phyloP scores from a whole-genome alignment of 2,329 filamentous ascomycete species.

The Fusarium camptoceras region DNA sequence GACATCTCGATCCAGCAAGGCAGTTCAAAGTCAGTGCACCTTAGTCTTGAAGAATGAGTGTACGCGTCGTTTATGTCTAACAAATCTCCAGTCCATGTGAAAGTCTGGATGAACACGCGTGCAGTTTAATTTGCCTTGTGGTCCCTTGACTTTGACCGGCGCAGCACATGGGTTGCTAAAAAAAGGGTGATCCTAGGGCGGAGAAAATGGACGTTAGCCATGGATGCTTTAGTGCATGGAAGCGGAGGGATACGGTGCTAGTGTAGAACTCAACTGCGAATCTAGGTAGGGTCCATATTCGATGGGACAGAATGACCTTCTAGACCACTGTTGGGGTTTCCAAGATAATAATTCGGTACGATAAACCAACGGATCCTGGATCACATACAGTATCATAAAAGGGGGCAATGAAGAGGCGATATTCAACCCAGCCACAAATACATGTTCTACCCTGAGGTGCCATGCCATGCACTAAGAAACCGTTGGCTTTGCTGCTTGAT shows the following conservation, averaged over 20 bases:
- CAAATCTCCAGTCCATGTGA: not conserved
- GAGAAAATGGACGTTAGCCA: constrained; percentile 19
- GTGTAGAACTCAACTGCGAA: constrained; percentile 2
- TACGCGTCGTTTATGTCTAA: constrained; percentile 15
- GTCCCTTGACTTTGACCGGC: constrained; percentile 14
- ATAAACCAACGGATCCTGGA: not conserved
- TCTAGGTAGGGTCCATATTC: constrained; percentile 20
- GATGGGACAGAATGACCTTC: constrained; percentile 21
- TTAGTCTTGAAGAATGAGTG: not conserved
- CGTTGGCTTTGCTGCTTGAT: constrained; percentile 1
- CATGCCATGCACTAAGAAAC: not conserved
- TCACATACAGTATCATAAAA: not conserved
- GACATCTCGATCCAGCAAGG: constrained; percentile 29
- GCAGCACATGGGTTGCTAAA: constrained; percentile 38
- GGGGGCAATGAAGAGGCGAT: constrained; percentile 34
- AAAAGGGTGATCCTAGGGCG: constrained; percentile 30
- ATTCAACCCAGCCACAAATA: constrained; percentile 15
- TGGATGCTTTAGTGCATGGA: not conserved
- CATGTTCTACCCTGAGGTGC: not conserved
- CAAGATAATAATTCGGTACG: constrained; percentile 8
- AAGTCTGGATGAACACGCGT: constrained; percentile 28
- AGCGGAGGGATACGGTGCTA: not conserved
- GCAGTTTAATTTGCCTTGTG: constrained; percentile 32
- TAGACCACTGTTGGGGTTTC: constrained; percentile 8
- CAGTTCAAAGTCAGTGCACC: not conserved